Evolutionary conservation across 306 rosid species (phyloP).

Genomic region (Notholithocarpus densiflorus): DNA sequence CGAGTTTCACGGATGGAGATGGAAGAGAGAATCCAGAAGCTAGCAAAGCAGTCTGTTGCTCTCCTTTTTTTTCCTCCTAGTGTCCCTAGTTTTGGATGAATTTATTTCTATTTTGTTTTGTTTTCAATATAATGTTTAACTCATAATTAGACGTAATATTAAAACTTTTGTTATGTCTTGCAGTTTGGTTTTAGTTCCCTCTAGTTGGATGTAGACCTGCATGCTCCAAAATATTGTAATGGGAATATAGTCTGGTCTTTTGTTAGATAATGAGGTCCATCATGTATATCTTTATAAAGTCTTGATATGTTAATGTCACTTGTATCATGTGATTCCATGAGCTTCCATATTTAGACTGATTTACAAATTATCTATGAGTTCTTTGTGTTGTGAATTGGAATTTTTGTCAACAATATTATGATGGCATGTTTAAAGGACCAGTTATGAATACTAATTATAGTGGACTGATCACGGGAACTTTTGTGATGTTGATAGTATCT

Average conservation of each 20-base stretch:
- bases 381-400: not conserved
- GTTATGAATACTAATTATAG: not conserved
- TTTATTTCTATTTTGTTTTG: not conserved
- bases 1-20: constrained; percentile 67
- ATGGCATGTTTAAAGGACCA: not conserved
- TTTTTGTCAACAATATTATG: not conserved
- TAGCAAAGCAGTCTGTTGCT: constrained; percentile 61
- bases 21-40: constrained; percentile 85
- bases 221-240: not conserved
- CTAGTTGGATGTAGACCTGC: not conserved
- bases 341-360: not conserved
- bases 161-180: not conserved
- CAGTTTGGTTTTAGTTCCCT: not conserved
- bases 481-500: not conserved
- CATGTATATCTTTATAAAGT: not conserved
- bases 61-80: constrained; percentile 15
- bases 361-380: not conserved
- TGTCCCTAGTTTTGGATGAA: constrained; percentile 5
- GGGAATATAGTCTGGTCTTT: not conserved
- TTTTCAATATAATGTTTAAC: not conserved
- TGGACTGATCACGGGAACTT: not conserved
- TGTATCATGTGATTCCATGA: not conserved
- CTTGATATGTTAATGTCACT: not conserved
- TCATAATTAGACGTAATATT: not conserved
- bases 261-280: not conserved